Conservation (phyloP, 1,284 basidiomycete species). For the Taiwanofungus camphoratus region DNA sequence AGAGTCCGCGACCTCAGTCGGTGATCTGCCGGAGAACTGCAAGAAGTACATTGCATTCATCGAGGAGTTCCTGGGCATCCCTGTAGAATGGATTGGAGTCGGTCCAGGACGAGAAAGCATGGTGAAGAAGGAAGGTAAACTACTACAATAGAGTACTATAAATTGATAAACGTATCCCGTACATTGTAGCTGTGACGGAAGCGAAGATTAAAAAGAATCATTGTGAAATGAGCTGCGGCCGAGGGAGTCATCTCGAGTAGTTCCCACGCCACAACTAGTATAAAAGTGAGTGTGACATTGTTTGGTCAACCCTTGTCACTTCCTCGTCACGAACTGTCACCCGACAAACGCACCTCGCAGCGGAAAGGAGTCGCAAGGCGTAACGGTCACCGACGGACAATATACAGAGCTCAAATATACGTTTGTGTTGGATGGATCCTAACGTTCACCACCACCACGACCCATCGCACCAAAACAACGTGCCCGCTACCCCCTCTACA, state of each 20-base stretch:
- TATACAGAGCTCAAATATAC: constrained; percentile 17
- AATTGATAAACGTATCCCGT: no score
- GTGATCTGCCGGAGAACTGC: constrained; percentile 84
- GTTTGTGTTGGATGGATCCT: constrained; percentile 25
- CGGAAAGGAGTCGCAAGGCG: constrained; percentile 10
- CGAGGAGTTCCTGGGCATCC: constrained; percentile 75
- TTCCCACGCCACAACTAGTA: constrained; percentile 25
- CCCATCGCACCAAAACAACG: constrained; percentile 12
- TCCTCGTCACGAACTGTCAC: constrained; percentile 36
- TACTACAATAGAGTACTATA: constrained; percentile 17
- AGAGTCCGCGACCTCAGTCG: constrained; percentile 57
- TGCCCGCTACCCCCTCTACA: constrained; percentile 23
- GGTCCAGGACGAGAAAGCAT: constrained; percentile 82
- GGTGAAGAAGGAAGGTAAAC: constrained; percentile 39
- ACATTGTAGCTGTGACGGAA: no score
- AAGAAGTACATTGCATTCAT: constrained; percentile 87
- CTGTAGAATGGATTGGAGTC: constrained; percentile 89
- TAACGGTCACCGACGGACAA: constrained; percentile 19
- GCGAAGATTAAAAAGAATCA: no score
- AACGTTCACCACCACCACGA: constrained; percentile 23
- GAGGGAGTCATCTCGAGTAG: no score
- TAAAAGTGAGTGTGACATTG: constrained; percentile 29
- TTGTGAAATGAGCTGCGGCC: no score
- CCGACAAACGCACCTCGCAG: constrained; percentile 9
- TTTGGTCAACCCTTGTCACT: constrained; percentile 32